Percentiles rank a stretch among this genome's conserved stretches.
Conservation (phyloP, 495 filamentous ascomycete species). For the Penicillium psychrofluorescens region DNA sequence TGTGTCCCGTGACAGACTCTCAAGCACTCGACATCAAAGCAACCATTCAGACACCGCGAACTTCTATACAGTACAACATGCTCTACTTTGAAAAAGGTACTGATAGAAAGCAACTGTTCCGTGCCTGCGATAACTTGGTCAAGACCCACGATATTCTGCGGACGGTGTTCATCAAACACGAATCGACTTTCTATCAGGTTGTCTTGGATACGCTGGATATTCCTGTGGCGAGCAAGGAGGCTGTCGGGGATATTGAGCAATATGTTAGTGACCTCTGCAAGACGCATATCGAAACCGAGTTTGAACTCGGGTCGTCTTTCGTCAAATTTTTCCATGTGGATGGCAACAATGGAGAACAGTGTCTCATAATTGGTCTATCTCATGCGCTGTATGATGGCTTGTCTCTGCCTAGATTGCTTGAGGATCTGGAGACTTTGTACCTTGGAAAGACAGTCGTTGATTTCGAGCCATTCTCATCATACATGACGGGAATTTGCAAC, state of each 20-base stretch:
- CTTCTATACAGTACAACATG: constrained; percentile 38
- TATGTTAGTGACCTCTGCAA: constrained; percentile 34
- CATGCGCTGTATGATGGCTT: constrained; percentile 66
- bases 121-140: constrained; percentile 34
- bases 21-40: constrained; percentile 42
- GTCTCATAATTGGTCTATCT: constrained; percentile 51
- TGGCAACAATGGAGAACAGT: constrained; percentile 26
- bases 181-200: constrained; percentile 42
- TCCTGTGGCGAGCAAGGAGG: constrained; percentile 18
- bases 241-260: constrained; percentile 30
- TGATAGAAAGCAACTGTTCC: constrained; percentile 18
- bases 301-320: constrained; percentile 49
- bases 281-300: constrained; percentile 29
- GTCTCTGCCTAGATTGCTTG: constrained; percentile 50
- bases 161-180: constrained; percentile 54
- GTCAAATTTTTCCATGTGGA: constrained; percentile 45
- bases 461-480: constrained; percentile 46
- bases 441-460: constrained; percentile 16
- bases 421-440: constrained; percentile 42
- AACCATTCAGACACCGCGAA: constrained; percentile 40
- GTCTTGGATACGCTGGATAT: constrained; percentile 38
- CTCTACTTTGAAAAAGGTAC: constrained; percentile 28
- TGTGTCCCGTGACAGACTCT: constrained; percentile 28
- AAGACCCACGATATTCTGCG: constrained; percentile 55
- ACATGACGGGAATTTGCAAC: constrained; percentile 25